phyloP scores from a whole-genome alignment of 2,329 filamentous ascomycete genomes.

The Mariannaea elegans region DNA sequence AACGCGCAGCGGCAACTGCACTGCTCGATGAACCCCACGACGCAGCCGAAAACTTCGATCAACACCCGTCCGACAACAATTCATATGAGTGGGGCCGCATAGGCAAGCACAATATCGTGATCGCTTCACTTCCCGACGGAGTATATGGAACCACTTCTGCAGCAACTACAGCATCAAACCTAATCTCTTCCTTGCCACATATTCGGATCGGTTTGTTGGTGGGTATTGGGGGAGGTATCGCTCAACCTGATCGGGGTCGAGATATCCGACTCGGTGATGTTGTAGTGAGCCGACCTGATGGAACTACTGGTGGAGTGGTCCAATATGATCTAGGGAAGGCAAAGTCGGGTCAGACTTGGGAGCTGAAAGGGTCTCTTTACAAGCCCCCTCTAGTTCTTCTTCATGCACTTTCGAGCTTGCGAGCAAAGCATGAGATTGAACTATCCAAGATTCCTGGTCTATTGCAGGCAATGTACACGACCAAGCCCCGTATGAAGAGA shows the following conservation, averaged over 20 bases:
- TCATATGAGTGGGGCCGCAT: constrained; percentile 37
- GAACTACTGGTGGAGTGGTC: constrained; percentile 25
- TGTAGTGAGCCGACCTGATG: constrained; percentile 35
- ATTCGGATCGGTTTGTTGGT: constrained; percentile 32
- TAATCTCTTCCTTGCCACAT: constrained; percentile 27
- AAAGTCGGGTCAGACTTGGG: neutral
- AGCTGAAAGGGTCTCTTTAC: constrained; percentile 19
- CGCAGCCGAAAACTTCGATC: constrained; percentile 11
- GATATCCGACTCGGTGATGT: constrained; percentile 42
- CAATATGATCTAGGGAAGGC: constrained; percentile 39
- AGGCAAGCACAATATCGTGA: constrained; percentile 39
- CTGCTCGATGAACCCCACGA: constrained; percentile 37
- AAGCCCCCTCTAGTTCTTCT: constrained; percentile 23
- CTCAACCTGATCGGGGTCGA: neutral
- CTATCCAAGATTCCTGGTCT: neutral
- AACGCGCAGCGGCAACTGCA: constrained; percentile 34
- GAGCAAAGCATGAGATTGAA: constrained; percentile 23
- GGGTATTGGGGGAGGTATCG: constrained; percentile 54
- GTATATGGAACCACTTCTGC: too few relatives aligned
- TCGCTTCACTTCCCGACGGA: constrained; percentile 35
- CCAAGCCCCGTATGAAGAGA: constrained; percentile 13
- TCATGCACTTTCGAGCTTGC: constrained; percentile 15
- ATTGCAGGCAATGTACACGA: constrained; percentile 4
- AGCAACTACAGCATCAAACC: constrained; percentile 12
- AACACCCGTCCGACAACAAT: constrained; percentile 33